phyloP scores from a whole-genome alignment of 1,139 yeast species.

The Saccharomyces hybrid region DNA sequence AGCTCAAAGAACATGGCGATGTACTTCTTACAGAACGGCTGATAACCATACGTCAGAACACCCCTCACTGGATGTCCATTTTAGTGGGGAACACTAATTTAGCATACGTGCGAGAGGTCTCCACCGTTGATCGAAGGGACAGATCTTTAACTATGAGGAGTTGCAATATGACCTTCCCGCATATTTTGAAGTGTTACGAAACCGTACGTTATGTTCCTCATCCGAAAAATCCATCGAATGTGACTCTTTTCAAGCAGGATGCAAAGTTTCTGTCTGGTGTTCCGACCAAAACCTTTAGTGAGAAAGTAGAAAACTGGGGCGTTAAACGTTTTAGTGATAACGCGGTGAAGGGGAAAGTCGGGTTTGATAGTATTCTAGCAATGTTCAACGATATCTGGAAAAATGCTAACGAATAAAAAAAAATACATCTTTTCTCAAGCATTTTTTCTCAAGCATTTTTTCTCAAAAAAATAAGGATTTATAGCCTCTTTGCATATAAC shows the following conservation, averaged over 20 bases:
- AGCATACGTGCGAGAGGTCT: conserved; percentile 82
- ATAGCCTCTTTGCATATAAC: neutral
- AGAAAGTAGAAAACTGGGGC: conserved; percentile 84
- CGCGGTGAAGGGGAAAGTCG: conserved; percentile 69
- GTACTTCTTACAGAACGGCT: conserved; percentile 74
- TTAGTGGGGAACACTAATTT: conserved; percentile 68
- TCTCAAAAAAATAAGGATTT: no score
- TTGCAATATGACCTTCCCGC: conserved; percentile 78
- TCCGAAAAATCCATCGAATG: conserved; percentile 37
- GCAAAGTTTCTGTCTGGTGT: conserved; percentile 60
- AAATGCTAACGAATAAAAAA: neutral
- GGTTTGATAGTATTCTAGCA: conserved; percentile 58
- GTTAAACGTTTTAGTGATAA: conserved; percentile 82
- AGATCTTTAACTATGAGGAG: conserved; percentile 72
- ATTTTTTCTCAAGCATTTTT: neutral
- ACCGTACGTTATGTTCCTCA: conserved; percentile 76
- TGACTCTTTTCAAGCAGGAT: conserved; percentile 66
- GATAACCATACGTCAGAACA: conserved; percentile 81
- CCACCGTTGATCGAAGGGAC: conserved; percentile 65
- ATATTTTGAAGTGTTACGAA: conserved; percentile 73
- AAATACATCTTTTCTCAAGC: neutral
- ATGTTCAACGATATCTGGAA: conserved; percentile 26
- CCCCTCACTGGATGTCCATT: conserved; percentile 73
- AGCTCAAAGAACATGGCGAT: conserved; percentile 48
- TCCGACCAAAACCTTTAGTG: conserved; percentile 53